Evolutionary conservation across 768 basidiomycete species (phyloP).

Genomic region (Antrodiella citrinella): DNA sequence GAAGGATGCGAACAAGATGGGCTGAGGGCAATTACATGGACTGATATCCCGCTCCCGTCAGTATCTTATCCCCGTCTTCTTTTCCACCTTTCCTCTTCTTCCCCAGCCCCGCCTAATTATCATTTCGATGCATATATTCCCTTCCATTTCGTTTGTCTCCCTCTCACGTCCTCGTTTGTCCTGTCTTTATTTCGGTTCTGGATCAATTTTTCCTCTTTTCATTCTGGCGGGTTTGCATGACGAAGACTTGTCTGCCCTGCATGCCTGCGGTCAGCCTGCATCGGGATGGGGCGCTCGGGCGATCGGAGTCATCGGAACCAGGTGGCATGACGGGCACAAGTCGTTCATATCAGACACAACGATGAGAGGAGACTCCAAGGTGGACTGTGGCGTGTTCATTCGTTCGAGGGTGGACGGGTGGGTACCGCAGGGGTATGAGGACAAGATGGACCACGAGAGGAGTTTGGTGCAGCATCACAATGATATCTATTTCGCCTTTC

Average conservation of each 20-base stretch:
- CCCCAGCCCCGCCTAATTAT: background rate
- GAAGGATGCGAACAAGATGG: constrained; percentile 71
- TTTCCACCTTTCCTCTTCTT: background rate
- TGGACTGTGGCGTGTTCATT: no score
- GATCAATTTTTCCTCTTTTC: background rate
- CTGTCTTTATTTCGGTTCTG: background rate
- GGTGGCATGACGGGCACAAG: no score
- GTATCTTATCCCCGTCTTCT: constrained; percentile 10
- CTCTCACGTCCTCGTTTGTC: background rate
- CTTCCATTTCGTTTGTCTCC: background rate
- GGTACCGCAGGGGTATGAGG: no score
- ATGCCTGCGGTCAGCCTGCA: background rate
- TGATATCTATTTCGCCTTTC: background rate
- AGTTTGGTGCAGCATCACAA: background rate
- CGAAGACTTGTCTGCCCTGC: background rate
- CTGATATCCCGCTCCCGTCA: constrained; percentile 11
- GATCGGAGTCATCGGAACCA: background rate
- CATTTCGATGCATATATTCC: background rate
- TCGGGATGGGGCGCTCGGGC: background rate
- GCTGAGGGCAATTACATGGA: constrained; percentile 12
- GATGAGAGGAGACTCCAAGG: no score
- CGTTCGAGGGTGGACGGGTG: no score
- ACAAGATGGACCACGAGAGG: background rate
- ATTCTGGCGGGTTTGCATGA: background rate
- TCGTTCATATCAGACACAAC: no score